Conservation (phyloP, 768 basidiomycete genomes). For the Rhodotorula diobovata region DNA sequence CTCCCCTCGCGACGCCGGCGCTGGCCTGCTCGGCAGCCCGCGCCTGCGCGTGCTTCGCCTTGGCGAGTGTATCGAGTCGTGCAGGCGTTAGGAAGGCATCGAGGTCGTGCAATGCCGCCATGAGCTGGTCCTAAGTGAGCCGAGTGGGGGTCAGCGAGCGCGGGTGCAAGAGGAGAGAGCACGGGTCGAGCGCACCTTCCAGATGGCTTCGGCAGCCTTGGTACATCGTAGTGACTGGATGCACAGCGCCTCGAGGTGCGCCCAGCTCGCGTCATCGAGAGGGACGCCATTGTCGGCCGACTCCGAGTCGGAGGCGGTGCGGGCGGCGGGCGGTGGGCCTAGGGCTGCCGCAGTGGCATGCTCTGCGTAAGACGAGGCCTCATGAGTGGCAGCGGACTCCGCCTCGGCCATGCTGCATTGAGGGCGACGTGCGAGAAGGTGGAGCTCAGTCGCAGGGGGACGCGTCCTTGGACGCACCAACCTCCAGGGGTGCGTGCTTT, state of each 20-base stretch:
- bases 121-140: conserved; percentile 9
- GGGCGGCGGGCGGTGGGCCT: background rate
- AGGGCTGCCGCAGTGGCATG: background rate
- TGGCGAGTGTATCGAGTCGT: background rate
- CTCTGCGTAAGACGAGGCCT: too few relatives aligned
- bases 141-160: background rate
- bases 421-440: too few relatives aligned
- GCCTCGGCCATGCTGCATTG: too few relatives aligned
- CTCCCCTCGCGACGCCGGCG: too few relatives aligned
- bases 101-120: background rate
- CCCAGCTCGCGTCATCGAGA: background rate
- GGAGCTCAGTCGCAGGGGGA: background rate
- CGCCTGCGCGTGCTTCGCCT: background rate
- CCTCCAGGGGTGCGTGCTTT: too few relatives aligned
- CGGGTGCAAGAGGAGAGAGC: too few relatives aligned
- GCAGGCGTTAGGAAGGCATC: background rate
- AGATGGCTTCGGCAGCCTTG: conserved; percentile 1
- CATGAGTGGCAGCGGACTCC: too few relatives aligned
- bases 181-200: conserved; percentile 5
- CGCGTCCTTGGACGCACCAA: too few relatives aligned
- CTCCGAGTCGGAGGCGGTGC: background rate
- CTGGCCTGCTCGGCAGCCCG: background rate
- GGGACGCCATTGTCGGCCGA: background rate
- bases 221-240: conserved; percentile 6
- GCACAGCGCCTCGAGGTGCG: conserved; percentile 17